Base-by-base conservation (phyloP, 1,139 yeast genomes). In the Lodderomyces jiufengensis region DNA sequence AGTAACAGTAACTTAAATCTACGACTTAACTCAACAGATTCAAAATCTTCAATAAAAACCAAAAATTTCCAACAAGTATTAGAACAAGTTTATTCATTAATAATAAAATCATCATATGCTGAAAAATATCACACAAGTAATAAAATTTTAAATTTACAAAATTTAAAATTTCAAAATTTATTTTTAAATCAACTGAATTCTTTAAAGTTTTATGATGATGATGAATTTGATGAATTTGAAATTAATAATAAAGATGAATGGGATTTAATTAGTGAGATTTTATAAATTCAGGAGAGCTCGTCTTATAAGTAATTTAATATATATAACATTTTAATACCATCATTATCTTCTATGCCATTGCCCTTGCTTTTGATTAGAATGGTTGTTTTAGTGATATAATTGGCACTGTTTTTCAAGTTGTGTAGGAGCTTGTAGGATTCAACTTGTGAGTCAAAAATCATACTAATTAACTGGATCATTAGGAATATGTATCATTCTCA, bases 251-350 rank as follows among this genome's bases (percentile, higher is more conserved):
- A 38, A 15, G 45, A 44, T 20, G 73, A 66, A 26, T 69, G 75
- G 75, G 73, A 66, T 43, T 53, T 67, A 21, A 66, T 69, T 3
- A 66, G 73, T 39, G 59, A 59, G 31, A 55, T 57, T 54, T 18
- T 38, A 32, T 42, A 32, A n/a, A 7, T 23, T 9, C 10, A 6
- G 9, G n/a, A n/a, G n/a, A n/a, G n/a, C n/a, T n/a, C n/a, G n/a
- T n/a, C n/a, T n/a, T 18, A 18, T 5, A 18, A 18, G 20, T 18
- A 18, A 18, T 18, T 18, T 18, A 18, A n/a, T n/a, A n/a, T n/a
- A n/a, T n/a, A n/a, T n/a, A n/a, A n/a, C n/a, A n/a, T n/a, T n/a
- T n/a, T n/a, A n/a, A n/a, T n/a, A n/a, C n/a, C n/a, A n/a, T n/a
- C n/a, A n/a, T n/a, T n/a, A n/a, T n/a, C n/a, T n/a, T n/a, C n/a